A percentile compares a stretch with the other conserved stretches of the same genome.
These are phyloP conservation scores for Babjeviella inositovora DNA, from an alignment of 805 yeast species.

Conservation along the genomic window DNA sequence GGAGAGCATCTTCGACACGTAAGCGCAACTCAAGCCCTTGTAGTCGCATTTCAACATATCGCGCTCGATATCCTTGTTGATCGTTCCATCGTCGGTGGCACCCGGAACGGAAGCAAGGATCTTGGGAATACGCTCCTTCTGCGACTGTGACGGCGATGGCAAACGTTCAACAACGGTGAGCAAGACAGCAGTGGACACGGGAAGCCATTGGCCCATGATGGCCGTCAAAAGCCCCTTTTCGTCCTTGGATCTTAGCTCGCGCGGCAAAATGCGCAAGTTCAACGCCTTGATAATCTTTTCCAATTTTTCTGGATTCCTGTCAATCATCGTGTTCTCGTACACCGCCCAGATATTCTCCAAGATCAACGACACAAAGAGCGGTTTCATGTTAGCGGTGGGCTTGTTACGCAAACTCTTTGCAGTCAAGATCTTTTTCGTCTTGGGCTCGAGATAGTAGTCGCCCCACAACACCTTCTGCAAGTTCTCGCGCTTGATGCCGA, in stretches of 20 bases:
- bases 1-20: slow-evolving; percentile 80
- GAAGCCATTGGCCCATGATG: slow-evolving; percentile 87
- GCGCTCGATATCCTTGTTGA: slow-evolving; percentile 29
- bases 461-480: slow-evolving; percentile 92
- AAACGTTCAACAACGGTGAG: slow-evolving; percentile 72
- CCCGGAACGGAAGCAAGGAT: slow-evolving; percentile 47
- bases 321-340: slow-evolving; percentile 52
- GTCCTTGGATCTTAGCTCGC: slow-evolving; percentile 74
- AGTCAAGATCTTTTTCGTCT: slow-evolving; percentile 68
- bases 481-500: slow-evolving; percentile 70
- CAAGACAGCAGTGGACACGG: slow-evolving; percentile 74
- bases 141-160: slow-evolving; percentile 76
- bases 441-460: slow-evolving; percentile 78
- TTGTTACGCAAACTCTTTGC: slow-evolving; percentile 49
- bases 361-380: slow-evolving; percentile 75
- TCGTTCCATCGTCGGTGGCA: slow-evolving; percentile 15
- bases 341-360: slow-evolving; percentile 88
- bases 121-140: slow-evolving; percentile 50
- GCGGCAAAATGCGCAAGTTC: slow-evolving; percentile 48
- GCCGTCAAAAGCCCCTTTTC: slow-evolving; percentile 40
- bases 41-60: slow-evolving; percentile 56
- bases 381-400: slow-evolving; percentile 39
- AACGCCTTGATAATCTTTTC: slow-evolving; percentile 63
- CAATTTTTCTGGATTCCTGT: slow-evolving; percentile 53
- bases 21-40: slow-evolving; percentile 55